Base-by-base conservation (phyloP, 2,329 filamentous ascomycete genomes). In the Penicillium palitans region DNA sequence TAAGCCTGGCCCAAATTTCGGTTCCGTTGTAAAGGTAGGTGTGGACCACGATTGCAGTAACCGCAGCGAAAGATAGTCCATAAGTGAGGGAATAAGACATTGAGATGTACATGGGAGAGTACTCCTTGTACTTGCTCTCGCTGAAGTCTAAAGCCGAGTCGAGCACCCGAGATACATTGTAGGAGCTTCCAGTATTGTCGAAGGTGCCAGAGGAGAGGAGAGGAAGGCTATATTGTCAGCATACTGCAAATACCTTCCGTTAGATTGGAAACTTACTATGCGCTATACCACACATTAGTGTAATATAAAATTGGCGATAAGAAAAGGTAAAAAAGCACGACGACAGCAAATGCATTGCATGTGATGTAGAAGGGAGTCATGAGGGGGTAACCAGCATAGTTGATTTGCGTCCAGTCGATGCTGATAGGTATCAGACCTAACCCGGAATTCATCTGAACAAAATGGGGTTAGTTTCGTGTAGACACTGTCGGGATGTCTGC, bases 261-360 rank as follows among this genome's bases (percentile, higher is more conserved):
- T 13, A 45, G 17, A n/a, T 13, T 29, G 9, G 19, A 19, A 33
- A 52, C 64, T 61, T 45, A 66, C 64, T 74, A 74, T 27, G 64
- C 70, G 25, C 68, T 71, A 27, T 81, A 74, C 80, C 80, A 82
- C 0, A 77, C 76, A 51, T 83, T 83, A n/a, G 75, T 79, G 65
- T 84, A 87, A 68, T 86, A 83, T 33, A 87, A 74, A 31, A 82
- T 83, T 0, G 78, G 78, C 0, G 74, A 76, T 10, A 72, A 70
- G 59, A 81, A 66, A 58, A 84, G 70, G 66, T 81, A 80, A 70
- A 87, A 86, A 58, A 85, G 60, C 29, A 85, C 60, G 48, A 85
- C 76, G 33, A 83, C 70, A 21, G 84, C 68, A 24, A 82, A 82
- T 61, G 86, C 87, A 65, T 79, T 78, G 58, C 85, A 83, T 57